Conservation (phyloP, 805 yeast genomes). For the Ogataea dorogensis region DNA sequence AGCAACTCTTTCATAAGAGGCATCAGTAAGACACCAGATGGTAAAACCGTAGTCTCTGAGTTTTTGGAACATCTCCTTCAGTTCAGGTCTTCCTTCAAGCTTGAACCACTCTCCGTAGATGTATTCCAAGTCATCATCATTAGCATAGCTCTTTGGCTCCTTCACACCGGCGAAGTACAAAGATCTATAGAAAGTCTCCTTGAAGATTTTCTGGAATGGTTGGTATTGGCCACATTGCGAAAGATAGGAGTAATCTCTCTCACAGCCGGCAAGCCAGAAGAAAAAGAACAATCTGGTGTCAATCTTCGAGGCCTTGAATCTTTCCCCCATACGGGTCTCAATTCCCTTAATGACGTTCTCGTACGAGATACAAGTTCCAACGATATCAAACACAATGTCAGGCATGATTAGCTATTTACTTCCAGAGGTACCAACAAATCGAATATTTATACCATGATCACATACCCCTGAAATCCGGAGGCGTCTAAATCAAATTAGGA, state of each 20-base stretch:
- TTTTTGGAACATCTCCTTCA: constrained; percentile 19
- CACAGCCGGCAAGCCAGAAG: constrained; percentile 56
- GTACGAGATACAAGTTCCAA: constrained; percentile 32
- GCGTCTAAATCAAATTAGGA: neutral
- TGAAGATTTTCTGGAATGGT: constrained; percentile 20
- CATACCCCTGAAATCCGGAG: neutral
- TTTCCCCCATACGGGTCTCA: constrained; percentile 23
- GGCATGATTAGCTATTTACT: constrained; percentile 21
- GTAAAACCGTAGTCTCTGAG: constrained; percentile 26
- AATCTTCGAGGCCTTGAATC: constrained; percentile 23
- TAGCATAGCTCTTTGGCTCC: constrained; percentile 20
- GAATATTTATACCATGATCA: neutral
- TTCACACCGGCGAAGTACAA: constrained; percentile 23
- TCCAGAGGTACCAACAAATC: neutral
- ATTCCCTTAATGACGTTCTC: constrained; percentile 27
- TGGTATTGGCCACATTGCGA: constrained; percentile 23
- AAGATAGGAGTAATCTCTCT: constrained; percentile 60
- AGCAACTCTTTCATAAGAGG: constrained; percentile 22
- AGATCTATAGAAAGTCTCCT: constrained; percentile 24
- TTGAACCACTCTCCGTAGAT: constrained; percentile 19
- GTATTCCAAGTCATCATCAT: constrained; percentile 24
- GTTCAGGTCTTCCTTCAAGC: constrained; percentile 24
- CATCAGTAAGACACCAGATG: constrained; percentile 27
- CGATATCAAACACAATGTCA: constrained; percentile 31
- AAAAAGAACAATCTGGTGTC: constrained; percentile 22